Conservation (phyloP, 2,329 filamentous ascomycete genomes). For the Pseudofabraea citricarpa region DNA sequence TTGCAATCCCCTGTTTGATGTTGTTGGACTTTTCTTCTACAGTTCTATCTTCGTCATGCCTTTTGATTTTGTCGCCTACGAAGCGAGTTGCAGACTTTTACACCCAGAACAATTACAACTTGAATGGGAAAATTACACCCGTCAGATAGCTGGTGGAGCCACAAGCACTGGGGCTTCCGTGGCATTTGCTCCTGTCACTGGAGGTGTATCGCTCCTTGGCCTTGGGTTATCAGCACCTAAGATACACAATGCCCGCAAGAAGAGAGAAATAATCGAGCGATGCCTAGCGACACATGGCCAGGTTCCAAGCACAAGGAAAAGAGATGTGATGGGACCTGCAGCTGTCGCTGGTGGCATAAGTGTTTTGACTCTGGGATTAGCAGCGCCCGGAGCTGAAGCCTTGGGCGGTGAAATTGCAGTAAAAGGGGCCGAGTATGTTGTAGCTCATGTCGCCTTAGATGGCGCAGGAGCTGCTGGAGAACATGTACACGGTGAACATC, state of each 20-base stretch:
- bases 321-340: conserved; percentile 35
- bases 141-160: conserved; percentile 34
- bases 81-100: conserved; percentile 30
- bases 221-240: conserved; percentile 33
- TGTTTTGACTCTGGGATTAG: conserved; percentile 32
- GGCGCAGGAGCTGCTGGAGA: conserved; percentile 31
- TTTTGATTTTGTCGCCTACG: conserved; percentile 32
- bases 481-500: conserved; percentile 29
- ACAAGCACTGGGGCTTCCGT: conserved; percentile 35
- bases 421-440: conserved; percentile 32
- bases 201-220: conserved; percentile 34
- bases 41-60: conserved; percentile 22
- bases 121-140: conserved; percentile 39
- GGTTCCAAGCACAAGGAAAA: conserved; percentile 34
- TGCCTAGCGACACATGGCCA: conserved; percentile 30
- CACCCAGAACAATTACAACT: conserved; percentile 31
- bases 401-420: conserved; percentile 31
- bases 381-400: conserved; percentile 30
- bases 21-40: too few relatives aligned
- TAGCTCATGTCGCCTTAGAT: conserved; percentile 32
- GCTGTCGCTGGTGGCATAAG: conserved; percentile 33
- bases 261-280: conserved; percentile 35
- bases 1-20: too few relatives aligned
- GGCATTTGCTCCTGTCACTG: conserved; percentile 33
- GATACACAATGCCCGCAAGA: conserved; percentile 37